Evolutionary conservation across 495 filamentous ascomycete species (phyloP), one percentile per base, ranked within the genome.

Genomic region (Xylaria longipes): DNA sequence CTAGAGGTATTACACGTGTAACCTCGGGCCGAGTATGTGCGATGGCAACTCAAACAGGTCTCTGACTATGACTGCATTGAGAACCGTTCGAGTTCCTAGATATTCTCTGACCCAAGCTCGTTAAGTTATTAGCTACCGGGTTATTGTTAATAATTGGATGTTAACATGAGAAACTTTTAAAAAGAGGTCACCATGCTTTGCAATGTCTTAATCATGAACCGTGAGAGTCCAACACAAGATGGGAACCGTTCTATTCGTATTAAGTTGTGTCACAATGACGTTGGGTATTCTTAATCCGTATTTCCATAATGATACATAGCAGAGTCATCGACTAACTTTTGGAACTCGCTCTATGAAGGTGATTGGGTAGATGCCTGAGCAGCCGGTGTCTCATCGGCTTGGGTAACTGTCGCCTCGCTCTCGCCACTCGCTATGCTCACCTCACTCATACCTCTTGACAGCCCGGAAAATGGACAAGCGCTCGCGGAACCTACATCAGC

Each of bases 381-480:
- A 17, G 22, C 33, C 15, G 11, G 3, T 63, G 54, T 20, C 33
- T 8, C 46, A 56, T 64, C 58, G 15, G 45, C 5, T 56, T 64
- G 25, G 56, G 41, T 25, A 5, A 17, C 29, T 39, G 68, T 17
- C 31, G 63, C 20, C 29, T 48, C 35, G 6, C 15, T 9, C 43
- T 64, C 58, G n/a, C 46, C 58, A 7, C 7, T 64, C 25, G 31
- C n/a, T 1, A 43, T 25, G 25, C 46, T 63, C 14, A 65, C 46
- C 48, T n/a, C 27, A n/a, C 48, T 17, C 46, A 71, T 54, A 14
- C 69, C 61, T 7, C 37, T 66, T 20, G 50, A 39, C 33, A 78
- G 39, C 0, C 75, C 77, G 0, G 75, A 68, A 58, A 78, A 78
- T 1, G 77, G 77, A 56, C 77, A 78, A 1, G 39, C 14, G 67